Conservation (phyloP, 371 early-diverging fungal species). For the Phascolomyces articulosus region DNA sequence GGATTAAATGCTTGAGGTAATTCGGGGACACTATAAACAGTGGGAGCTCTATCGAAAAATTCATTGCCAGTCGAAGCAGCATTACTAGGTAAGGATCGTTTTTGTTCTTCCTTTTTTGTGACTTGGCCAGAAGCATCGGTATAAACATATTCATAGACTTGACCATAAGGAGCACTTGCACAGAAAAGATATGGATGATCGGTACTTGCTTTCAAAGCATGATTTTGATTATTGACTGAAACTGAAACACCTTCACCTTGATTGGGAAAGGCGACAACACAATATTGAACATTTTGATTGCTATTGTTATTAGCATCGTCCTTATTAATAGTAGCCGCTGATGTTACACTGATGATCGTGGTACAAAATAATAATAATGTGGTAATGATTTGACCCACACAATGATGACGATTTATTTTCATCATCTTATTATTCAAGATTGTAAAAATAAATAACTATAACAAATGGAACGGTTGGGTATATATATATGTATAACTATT, state of each 20-base stretch:
- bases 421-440: neutral
- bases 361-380: neutral
- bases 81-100: constrained; percentile 40
- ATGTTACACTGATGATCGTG: neutral
- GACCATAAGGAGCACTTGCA: constrained; percentile 41
- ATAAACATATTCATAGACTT: constrained; percentile 38
- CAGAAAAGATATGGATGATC: constrained; percentile 36
- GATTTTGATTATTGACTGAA: constrained; percentile 31
- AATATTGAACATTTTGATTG: constrained; percentile 38
- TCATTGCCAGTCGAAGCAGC: constrained; percentile 53
- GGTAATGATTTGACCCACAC: neutral
- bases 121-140: constrained; percentile 19
- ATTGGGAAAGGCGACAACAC: constrained; percentile 46
- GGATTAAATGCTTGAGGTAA: constrained; percentile 59
- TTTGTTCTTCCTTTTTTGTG: constrained; percentile 23
- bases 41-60: constrained; percentile 52
- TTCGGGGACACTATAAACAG: constrained; percentile 43
- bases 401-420: neutral
- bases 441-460: too few species aligned
- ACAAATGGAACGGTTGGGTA: too few species aligned
- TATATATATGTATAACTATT: too few species aligned
- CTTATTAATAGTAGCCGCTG: neutral
- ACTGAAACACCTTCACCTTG: constrained; percentile 38
- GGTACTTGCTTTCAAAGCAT: constrained; percentile 25
- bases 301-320: constrained; percentile 10